Conservation (phyloP, 225 moss, liverwort and hornwort species). For the Physcomitrellopsis africana region DNA sequence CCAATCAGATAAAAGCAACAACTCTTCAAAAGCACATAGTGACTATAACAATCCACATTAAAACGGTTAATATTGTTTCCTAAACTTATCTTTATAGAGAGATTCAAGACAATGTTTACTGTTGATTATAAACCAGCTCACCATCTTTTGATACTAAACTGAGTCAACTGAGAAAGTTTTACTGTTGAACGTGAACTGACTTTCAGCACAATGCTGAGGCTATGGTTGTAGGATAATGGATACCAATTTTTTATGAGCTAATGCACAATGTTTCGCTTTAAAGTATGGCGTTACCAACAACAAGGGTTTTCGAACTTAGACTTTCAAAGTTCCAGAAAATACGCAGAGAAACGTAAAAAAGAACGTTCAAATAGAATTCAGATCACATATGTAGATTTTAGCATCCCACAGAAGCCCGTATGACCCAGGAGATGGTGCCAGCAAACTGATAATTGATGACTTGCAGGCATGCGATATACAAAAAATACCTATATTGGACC, state of each 20-base stretch:
- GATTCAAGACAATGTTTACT: no score
- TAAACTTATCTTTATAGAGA: no score
- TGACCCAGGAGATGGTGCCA: constrained; percentile 12
- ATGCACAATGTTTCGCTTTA: not conserved
- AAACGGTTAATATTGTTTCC: no score
- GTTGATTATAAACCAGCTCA: no score
- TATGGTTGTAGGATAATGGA: not conserved
- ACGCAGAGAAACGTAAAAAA: constrained; percentile 7
- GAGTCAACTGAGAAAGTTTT: no score
- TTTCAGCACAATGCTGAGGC: not conserved
- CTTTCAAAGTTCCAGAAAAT: not conserved
- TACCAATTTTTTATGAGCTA: not conserved
- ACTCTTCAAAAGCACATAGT: no score
- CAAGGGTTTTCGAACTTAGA: not conserved
- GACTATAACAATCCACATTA: no score
- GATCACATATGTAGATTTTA: constrained; percentile 2
- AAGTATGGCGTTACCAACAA: not conserved
- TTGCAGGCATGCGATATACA: not conserved
- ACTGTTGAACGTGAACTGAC: not conserved
- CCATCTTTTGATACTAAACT: no score
- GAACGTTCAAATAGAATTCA: not conserved
- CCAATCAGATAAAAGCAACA: no score
- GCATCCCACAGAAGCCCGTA: constrained; percentile 23
- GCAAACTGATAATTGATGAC: constrained; percentile 1
- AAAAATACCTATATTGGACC: not conserved